Conservation (phyloP, 1,284 basidiomycete genomes). For the Puccinia polysora region DNA sequence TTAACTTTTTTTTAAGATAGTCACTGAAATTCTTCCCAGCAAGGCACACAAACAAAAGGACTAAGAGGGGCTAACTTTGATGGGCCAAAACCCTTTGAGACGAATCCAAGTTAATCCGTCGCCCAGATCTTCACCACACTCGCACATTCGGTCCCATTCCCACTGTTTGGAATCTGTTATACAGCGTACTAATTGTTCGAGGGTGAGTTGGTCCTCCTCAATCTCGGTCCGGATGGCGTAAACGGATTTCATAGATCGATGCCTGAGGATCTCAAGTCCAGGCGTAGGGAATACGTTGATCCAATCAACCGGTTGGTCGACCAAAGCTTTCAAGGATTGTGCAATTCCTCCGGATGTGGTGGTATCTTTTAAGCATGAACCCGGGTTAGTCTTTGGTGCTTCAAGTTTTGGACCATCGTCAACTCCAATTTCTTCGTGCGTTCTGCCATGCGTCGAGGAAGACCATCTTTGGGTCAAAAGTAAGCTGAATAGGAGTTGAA, state of each 20-base stretch:
- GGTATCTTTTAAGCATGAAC: background rate
- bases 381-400: background rate
- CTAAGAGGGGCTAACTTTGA: slow-evolving; percentile 8
- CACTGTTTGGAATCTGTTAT: slow-evolving; percentile 21
- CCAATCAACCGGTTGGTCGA: slow-evolving; percentile 17
- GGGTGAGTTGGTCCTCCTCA: background rate
- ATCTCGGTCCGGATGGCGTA: slow-evolving; percentile 19
- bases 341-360: slow-evolving; percentile 3
- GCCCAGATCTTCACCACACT: slow-evolving; percentile 22
- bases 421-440: background rate
- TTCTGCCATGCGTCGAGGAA: background rate
- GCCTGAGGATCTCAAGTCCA: slow-evolving; percentile 11
- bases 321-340: background rate
- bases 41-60: background rate
- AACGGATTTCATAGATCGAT: slow-evolving; percentile 11
- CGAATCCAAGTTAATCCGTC: slow-evolving; percentile 25
- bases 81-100: slow-evolving; percentile 30
- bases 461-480: slow-evolving; percentile 7
- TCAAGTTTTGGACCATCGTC: too few relatives aligned
- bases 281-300: slow-evolving; percentile 8
- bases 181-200: slow-evolving; percentile 16
- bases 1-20: too few relatives aligned
- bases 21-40: too few relatives aligned
- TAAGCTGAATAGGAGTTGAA: slow-evolving; percentile 21
- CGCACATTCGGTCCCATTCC: slow-evolving; percentile 40